phyloP scores from a whole-genome alignment of 116 monocot genomes.

The Trichopus zeylanicus region DNA sequence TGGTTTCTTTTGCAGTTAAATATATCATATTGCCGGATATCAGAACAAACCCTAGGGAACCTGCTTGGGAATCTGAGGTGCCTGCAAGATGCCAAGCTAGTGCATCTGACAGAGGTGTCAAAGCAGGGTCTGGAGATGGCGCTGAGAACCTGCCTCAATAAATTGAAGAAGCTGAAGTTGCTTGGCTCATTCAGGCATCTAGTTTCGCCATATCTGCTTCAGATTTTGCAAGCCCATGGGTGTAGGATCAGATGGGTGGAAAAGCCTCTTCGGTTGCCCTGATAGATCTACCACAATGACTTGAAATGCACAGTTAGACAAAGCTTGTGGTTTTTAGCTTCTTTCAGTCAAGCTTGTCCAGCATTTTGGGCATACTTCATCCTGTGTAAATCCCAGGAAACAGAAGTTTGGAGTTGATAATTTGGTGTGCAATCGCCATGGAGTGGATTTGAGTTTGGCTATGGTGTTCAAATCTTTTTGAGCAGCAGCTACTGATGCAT shows the following conservation, averaged over 20 bases:
- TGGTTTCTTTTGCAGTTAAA: slow-evolving; percentile 38
- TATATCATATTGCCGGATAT: slow-evolving; percentile 56
- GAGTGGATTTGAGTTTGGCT: too few species aligned
- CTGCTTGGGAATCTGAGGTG: slow-evolving; percentile 53
- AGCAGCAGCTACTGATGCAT: too few species aligned
- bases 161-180: slow-evolving; percentile 83
- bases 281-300: too few species aligned
- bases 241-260: slow-evolving; percentile 74
- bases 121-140: slow-evolving; percentile 53
- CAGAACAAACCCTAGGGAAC: slow-evolving; percentile 36
- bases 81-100: slow-evolving; percentile 72
- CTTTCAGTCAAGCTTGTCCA: neutral
- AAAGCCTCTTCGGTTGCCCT: slow-evolving; percentile 30
- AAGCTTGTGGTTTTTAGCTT: neutral
- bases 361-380: too few species aligned
- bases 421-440: too few species aligned
- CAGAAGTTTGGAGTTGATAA: too few species aligned
- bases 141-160: slow-evolving; percentile 33
- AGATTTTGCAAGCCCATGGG: slow-evolving; percentile 49
- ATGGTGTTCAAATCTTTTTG: too few species aligned
- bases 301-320: too few species aligned
- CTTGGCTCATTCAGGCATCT: slow-evolving; percentile 17
- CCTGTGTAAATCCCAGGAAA: too few species aligned
- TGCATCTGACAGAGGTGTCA: slow-evolving; percentile 44
- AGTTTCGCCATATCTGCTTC: slow-evolving; percentile 45